Evolutionary conservation across 169 alveolate genomes (phyloP), one percentile per base, ranked within the genome.

Genomic region (Sarcocystis neurona): DNA sequence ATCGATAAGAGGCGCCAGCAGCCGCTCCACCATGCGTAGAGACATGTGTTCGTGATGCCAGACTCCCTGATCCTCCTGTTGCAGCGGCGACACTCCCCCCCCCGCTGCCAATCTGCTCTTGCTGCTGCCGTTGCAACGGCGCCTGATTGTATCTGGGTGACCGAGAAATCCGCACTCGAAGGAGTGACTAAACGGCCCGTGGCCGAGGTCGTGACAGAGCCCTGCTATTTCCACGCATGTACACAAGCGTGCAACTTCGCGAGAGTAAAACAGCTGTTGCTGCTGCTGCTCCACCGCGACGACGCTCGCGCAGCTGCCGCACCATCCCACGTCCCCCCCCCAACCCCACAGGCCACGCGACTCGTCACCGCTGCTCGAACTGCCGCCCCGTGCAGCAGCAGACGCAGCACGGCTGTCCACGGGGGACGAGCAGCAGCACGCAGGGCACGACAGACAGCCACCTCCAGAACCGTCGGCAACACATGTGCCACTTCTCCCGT

Each of bases 181-280:
- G 58, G 96, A 89, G 89, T 97, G 98, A 63, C 97, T 94, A 86
- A 94, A 97, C 27, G 98, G 98, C 10, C 98, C 97, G 89, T 97
- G 98, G 5, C 99, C 99, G 70, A 97, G 89, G 93, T 97, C 98
- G 92, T 97, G 98, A 84, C 97, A 95, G 39, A 97, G 93, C 48
- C 97, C 98, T 30, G 98, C 98, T 44, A 96, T 93, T 18, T 96
- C 94, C 30, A 96, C 95, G 70, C 94, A 89, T 34, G 88, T 91
- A 72, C 93, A 89, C 86, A 94, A 94, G 86, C 91, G 87, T 43
- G 92, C 93, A 37, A 82, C 79, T 43, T 93, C 94, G 39, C 92
- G 94, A 66, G 89, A 79, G 27, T n/a, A n/a, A n/a, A n/a, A n/a
- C 92, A 91, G 23, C 46, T 84, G 90, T 85, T 84, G 32, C 80